Evolutionary conservation across 1,284 basidiomycete genomes (phyloP), one percentile per base, ranked within the genome.

Genomic region (Microbotryum intermedium): DNA sequence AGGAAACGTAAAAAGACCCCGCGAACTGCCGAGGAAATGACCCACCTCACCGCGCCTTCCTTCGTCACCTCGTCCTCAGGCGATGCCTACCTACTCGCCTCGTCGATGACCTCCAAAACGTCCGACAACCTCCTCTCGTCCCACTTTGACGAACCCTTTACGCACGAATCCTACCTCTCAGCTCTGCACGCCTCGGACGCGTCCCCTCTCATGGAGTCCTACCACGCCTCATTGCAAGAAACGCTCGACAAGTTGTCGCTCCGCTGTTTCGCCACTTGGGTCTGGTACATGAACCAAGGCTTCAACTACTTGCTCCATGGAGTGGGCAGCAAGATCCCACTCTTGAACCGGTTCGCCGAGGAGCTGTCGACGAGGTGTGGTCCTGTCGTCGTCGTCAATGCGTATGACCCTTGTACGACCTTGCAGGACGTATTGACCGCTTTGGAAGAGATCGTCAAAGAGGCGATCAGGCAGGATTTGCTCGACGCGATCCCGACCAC

Each of bases 221-320:
- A 23, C 62, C 25, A 69, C 72, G 10, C 50, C 46, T 60, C 64
- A 71, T 67, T 73, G 57, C 56, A 62, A n/a, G 51, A 66, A 47
- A 69, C 60, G 47, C 71, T 70, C 21, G 69, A 78, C 52, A 53
- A 74, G 67, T 56, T 74, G 74, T 69, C 72, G 51, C 39, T 76
- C 53, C 72, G 71, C 29, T 75, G 81, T n/a, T 87, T 85, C 70
- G 76, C 78, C 21, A 81, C 84, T 53, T 88, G 85, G 75, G 74
- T 81, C 34, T 76, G 78, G 58, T 88, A 94, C 73, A 79, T 95
- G 25, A 76, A 80, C 1, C 81, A 85, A 70, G 90, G 88, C 1
- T 94, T 91, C 79, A 90, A 88, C 72, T 76, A 95, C 55, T 74
- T 92, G 11, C 84, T 89, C 71, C 89, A 90, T 69, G 92, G 92